Evolutionary conservation across 495 filamentous ascomycete species (phyloP).

Genomic region (Geoglossum glabrum): DNA sequence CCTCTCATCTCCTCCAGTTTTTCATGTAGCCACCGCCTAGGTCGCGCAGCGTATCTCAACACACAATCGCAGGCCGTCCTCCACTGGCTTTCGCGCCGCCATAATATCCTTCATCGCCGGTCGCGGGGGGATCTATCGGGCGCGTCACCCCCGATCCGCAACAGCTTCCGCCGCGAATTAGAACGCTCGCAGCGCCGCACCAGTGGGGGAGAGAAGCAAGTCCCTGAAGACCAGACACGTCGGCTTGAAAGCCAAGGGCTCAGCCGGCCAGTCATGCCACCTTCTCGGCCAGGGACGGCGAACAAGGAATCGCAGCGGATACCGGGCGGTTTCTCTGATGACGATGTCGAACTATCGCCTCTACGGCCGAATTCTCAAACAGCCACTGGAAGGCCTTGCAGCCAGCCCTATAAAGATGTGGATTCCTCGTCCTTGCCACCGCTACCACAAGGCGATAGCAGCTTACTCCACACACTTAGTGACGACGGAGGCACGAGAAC

Average conservation of each 20-base stretch:
- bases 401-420: not conserved
- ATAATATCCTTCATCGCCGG: not conserved
- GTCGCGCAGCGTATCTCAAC: not conserved
- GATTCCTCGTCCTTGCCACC: not conserved
- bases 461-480: not conserved
- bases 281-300: not conserved
- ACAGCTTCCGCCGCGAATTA: not conserved
- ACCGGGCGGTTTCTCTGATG: not conserved
- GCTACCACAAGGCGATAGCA: slow-evolving; percentile 5
- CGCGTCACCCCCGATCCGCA: not conserved
- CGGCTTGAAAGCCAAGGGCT: not conserved
- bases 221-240: not conserved
- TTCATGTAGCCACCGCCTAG: not conserved
- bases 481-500: slow-evolving; percentile 5
- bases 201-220: not conserved
- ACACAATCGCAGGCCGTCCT: not conserved
- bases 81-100: not conserved
- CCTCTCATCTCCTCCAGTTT: not conserved
- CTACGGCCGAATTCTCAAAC: not conserved
- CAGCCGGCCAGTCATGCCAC: not conserved
- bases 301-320: not conserved
- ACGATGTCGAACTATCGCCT: not conserved
- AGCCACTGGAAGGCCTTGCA: not conserved
- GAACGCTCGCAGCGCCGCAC: not conserved
- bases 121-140: not conserved